phyloP scores from a whole-genome alignment of 1,284 basidiomycete genomes.

The Cutaneotrichosporon arboriforme region DNA sequence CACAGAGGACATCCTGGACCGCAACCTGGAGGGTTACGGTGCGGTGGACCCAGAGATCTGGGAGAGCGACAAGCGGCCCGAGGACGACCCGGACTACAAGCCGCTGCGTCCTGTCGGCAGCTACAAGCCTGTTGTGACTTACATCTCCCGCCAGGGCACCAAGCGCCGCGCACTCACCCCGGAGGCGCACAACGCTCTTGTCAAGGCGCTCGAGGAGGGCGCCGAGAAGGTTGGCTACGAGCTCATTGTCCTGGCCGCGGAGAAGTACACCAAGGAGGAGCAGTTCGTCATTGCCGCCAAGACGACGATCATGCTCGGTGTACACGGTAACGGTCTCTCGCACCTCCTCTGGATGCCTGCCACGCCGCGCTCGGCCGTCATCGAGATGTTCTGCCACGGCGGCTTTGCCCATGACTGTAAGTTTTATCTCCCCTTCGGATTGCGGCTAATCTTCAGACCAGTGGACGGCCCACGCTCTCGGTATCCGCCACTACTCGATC shows the following conservation, averaged over 20 bases:
- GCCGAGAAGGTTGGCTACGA: conserved; percentile 58
- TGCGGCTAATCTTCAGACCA: conserved; percentile 22
- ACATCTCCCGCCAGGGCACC: conserved; percentile 63
- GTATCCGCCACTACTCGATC: conserved; percentile 46
- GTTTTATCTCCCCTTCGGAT: conserved; percentile 12
- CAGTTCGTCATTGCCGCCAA: conserved; percentile 44
- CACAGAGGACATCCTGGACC: conserved; percentile 39
- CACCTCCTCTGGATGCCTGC: conserved; percentile 49
- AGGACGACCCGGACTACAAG: conserved; percentile 6
- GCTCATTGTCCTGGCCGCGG: conserved; percentile 51
- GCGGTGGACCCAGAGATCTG: conserved; percentile 34
- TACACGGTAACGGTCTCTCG: conserved; percentile 49
- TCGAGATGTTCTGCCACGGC: conserved; percentile 47
- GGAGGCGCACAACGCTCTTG: conserved; percentile 59
- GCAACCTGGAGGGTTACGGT: conserved; percentile 44
- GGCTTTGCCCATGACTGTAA: conserved; percentile 46
- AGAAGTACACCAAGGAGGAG: conserved; percentile 45
- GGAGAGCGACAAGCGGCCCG: conserved; percentile 1
- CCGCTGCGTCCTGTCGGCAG: conserved; percentile 25
- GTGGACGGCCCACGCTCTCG: conserved; percentile 48
- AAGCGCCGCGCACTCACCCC: conserved; percentile 55
- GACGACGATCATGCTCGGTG: conserved; percentile 49
- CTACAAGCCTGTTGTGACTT: conserved; percentile 61
- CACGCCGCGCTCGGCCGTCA: conserved; percentile 45
- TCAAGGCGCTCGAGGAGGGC: conserved; percentile 56